Conservation (phyloP, 2,329 filamentous ascomycete species). For the Ophiostoma tasmaniense region DNA sequence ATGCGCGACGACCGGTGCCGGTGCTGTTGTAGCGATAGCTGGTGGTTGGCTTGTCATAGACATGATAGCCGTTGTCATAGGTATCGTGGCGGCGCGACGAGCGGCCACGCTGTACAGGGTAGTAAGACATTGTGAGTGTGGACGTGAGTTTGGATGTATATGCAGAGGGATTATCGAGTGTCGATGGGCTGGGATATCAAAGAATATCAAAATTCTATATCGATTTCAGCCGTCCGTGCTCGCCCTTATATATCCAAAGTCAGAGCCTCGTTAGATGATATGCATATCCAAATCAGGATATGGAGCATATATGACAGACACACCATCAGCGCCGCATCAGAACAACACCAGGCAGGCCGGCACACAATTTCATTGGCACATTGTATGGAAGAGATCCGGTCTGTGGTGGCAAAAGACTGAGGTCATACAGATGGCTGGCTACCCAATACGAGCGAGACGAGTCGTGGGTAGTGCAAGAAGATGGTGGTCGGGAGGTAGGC, state of each 20-base stretch:
- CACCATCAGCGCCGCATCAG: not conserved
- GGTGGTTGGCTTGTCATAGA: not conserved
- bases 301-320: not conserved
- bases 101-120: constrained; percentile 11
- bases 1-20: not conserved
- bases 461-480: not conserved
- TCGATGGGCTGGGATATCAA: not conserved
- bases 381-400: not conserved
- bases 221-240: not conserved
- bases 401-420: constrained; percentile 5
- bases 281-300: not conserved
- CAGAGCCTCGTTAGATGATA: not conserved
- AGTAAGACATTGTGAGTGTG: not conserved
- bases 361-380: not conserved
- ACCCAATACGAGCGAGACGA: not conserved
- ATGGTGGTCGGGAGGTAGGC: not conserved
- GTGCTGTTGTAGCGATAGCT: not conserved
- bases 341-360: not conserved
- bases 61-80: constrained; percentile 1
- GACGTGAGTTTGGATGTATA: not conserved
- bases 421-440: not conserved
- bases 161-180: not conserved
- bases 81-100: not conserved
- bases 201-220: not conserved
- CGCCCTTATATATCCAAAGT: not conserved